These are phyloP conservation scores for Erucastrum elatum DNA, from an alignment of 345 rosid genomes.

Conservation along the genomic window DNA sequence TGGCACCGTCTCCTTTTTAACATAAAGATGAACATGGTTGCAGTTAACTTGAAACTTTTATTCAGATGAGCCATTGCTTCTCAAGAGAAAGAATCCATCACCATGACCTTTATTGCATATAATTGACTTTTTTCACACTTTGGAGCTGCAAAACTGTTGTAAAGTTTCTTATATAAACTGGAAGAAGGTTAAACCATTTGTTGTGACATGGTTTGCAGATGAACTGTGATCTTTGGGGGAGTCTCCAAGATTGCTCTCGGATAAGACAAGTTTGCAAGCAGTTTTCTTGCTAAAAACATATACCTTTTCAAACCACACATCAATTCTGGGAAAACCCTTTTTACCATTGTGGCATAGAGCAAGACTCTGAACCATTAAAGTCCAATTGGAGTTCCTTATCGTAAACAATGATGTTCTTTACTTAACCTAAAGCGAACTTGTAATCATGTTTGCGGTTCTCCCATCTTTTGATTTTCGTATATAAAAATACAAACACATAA, in stretches of 20 bases:
- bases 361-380: slow-evolving; percentile 59
- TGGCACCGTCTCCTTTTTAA: too few relatives aligned
- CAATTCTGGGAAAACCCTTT: too few relatives aligned
- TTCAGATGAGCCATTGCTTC: slow-evolving; percentile 33
- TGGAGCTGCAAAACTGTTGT: neutral
- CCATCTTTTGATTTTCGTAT: neutral
- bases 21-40: too few relatives aligned
- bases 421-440: neutral
- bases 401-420: neutral
- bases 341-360: slow-evolving; percentile 74
- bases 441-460: neutral
- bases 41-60: slow-evolving; percentile 33
- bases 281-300: too few relatives aligned
- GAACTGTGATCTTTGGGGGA: too few relatives aligned
- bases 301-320: too few relatives aligned
- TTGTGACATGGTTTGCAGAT: too few relatives aligned
- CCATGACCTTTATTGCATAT: slow-evolving; percentile 54
- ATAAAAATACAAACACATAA: neutral
- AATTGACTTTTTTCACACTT: neutral
- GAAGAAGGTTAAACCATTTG: too few relatives aligned
- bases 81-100: slow-evolving; percentile 59
- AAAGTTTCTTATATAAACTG: too few relatives aligned
- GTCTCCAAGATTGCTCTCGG: too few relatives aligned
- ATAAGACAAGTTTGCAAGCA: too few relatives aligned
- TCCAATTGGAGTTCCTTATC: too few relatives aligned